Evolutionary conservation across 2,329 filamentous ascomycete genomes (phyloP).

Genomic region (Aspergillus sp.): DNA sequence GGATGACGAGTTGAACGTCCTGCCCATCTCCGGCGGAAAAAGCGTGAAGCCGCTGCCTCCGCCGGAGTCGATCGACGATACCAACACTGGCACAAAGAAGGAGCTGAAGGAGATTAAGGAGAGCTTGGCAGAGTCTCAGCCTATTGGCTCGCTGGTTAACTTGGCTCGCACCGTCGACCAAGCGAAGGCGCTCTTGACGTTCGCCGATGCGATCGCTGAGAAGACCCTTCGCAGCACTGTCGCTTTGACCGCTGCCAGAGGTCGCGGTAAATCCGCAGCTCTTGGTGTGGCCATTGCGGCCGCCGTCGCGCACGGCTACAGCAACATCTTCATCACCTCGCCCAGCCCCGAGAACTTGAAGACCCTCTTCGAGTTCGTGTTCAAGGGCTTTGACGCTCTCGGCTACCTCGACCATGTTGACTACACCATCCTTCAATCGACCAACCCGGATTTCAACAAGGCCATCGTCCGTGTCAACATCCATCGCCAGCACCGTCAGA

Average conservation of each 20-base stretch:
- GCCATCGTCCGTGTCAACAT: conserved; percentile 97
- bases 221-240: conserved; percentile 95
- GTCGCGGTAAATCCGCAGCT: conserved; percentile 94
- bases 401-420: conserved; percentile 94
- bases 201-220: conserved; percentile 93
- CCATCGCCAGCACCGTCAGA: conserved; percentile 90
- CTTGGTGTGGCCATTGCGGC: conserved; percentile 92
- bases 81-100: conserved; percentile 66
- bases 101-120: conserved; percentile 89
- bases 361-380: conserved; percentile 96
- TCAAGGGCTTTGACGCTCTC: conserved; percentile 95
- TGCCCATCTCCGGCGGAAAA: conserved; percentile 95
- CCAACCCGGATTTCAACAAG: conserved; percentile 98
- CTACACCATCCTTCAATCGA: conserved; percentile 97
- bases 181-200: conserved; percentile 93
- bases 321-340: conserved; percentile 98
- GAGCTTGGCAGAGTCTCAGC: conserved; percentile 78
- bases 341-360: conserved; percentile 98
- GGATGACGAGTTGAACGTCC: conserved; percentile 94
- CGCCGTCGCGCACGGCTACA: conserved; percentile 93
- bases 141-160: conserved; percentile 78
- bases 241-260: conserved; percentile 87
- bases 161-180: conserved; percentile 92
- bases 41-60: conserved; percentile 80
- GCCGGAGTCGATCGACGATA: conserved; percentile 70